Evolutionary conservation across 106 monocot genomes (phyloP).

Genomic region (Acanthochlamys bracteata): DNA sequence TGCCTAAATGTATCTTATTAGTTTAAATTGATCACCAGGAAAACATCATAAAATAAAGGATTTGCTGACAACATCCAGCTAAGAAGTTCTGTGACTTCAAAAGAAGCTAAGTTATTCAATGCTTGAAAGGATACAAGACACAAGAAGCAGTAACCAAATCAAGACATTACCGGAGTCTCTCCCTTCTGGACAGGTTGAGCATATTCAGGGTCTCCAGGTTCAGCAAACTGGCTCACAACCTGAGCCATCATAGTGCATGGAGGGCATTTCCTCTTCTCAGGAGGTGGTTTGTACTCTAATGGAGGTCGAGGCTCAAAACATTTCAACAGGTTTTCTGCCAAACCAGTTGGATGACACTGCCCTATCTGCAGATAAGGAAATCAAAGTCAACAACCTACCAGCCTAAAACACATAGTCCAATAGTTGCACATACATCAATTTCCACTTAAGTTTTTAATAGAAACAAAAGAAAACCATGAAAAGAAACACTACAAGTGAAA

Average conservation of each 20-base stretch:
- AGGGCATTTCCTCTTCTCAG: constrained; percentile 73
- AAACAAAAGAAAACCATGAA: too few species aligned
- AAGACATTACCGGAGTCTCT: constrained; percentile 62
- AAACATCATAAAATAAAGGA: too few species aligned
- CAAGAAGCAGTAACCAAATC: neutral
- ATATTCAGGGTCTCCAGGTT: constrained; percentile 79
- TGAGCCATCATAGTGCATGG: constrained; percentile 83
- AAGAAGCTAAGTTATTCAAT: too few species aligned
- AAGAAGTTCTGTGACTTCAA: too few species aligned
- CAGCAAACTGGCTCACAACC: constrained; percentile 71
- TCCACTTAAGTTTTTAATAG: too few species aligned
- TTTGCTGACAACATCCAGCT: too few species aligned
- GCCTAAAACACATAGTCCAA: too few species aligned
- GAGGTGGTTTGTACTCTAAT: constrained; percentile 72
- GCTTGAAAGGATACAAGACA: neutral
- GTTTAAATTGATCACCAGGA: too few species aligned
- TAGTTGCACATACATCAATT: too few species aligned
- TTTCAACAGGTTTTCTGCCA: constrained; percentile 82
- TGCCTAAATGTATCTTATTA: too few species aligned
- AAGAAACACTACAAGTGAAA: too few species aligned
- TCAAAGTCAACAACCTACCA: neutral
- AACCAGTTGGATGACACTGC: constrained; percentile 93
- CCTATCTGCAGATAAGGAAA: constrained; percentile 44
- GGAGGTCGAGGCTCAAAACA: constrained; percentile 91
- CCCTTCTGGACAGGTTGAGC: constrained; percentile 64